Conservation (phyloP, 495 filamentous ascomycete species). For the Penicillium taxi region DNA sequence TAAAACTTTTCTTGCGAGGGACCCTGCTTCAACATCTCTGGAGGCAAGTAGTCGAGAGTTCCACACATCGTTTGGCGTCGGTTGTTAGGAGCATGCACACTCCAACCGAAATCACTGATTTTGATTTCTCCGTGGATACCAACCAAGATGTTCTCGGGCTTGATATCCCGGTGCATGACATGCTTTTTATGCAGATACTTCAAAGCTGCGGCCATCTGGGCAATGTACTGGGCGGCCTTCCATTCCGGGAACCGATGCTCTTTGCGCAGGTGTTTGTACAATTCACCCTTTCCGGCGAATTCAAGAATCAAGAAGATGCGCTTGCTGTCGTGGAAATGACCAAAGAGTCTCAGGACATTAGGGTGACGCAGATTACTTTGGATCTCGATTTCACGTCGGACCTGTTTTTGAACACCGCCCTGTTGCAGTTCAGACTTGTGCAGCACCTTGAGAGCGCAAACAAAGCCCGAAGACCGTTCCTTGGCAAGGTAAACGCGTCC, state of each 20-base stretch:
- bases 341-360: constrained; percentile 88
- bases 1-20: constrained; percentile 77
- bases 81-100: constrained; percentile 94
- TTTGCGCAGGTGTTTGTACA: constrained; percentile 91
- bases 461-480: constrained; percentile 80
- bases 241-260: constrained; percentile 88
- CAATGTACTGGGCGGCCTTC: constrained; percentile 94
- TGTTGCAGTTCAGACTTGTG: constrained; percentile 92
- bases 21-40: constrained; percentile 81
- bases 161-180: constrained; percentile 97
- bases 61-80: constrained; percentile 92
- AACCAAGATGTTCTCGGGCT: constrained; percentile 96
- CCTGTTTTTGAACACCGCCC: constrained; percentile 92
- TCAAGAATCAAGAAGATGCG: constrained; percentile 93
- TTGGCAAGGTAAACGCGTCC: constrained; percentile 93
- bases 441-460: constrained; percentile 93
- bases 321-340: constrained; percentile 96
- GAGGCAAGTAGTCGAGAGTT: constrained; percentile 92
- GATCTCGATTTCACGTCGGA: constrained; percentile 95
- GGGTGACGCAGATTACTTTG: constrained; percentile 94
- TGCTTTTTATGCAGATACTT: constrained; percentile 94
- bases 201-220: constrained; percentile 95
- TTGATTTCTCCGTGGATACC: constrained; percentile 98
- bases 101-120: constrained; percentile 98
- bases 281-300: constrained; percentile 88